Evolutionary conservation across 2,329 filamentous ascomycete genomes (phyloP), one percentile per base, ranked within the genome.

Genomic region (Zymoseptoria pseudotritici): DNA sequence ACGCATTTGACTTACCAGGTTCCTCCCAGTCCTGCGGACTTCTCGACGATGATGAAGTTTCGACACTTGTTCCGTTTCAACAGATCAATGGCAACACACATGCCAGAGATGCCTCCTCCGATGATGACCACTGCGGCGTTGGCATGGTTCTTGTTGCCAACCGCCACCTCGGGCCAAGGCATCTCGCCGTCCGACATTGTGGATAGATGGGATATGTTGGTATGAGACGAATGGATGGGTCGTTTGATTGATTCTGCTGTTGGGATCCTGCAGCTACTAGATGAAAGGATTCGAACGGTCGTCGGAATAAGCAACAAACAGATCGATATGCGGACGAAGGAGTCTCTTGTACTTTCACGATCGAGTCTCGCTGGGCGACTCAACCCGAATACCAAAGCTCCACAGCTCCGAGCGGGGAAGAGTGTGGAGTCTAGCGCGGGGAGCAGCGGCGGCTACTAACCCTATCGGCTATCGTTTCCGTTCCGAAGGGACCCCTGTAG

Each of bases 41-140:
- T 83, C 66, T 85, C 82, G 1, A 83, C 69, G 24, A 85, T 82
- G 58, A 84, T 74, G 65, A 84, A 83, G 64, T 84, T 83, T 50
- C 76, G 76, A 63, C 78, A 79, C 52, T 79, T 76, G 65, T 79
- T 79, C 8, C 74, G 72, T 58, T 78, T 79, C 65, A 85, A 77
- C 50, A 85, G 73, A 57, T 84, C 80, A 59, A 85, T 84, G 13
- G 82, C 82, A 67, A 79, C 80, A 64, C 81, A 83, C 68, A 84
- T 78, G 31, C 82, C 81, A 70, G 60, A 58, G 26, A 70, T 57
- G 5, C 67, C 69, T n/a, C 64, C 82, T 3, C 82, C 82, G 42
- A 85, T 81, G 56, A 85, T 84, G 8, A 83, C 78, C 1, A 84
- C 81, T 2, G 80, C 78, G 0, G 81, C 79, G 62, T 79, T 75